Conservation (phyloP, 805 yeast species). For the Teunomyces pallodes region DNA sequence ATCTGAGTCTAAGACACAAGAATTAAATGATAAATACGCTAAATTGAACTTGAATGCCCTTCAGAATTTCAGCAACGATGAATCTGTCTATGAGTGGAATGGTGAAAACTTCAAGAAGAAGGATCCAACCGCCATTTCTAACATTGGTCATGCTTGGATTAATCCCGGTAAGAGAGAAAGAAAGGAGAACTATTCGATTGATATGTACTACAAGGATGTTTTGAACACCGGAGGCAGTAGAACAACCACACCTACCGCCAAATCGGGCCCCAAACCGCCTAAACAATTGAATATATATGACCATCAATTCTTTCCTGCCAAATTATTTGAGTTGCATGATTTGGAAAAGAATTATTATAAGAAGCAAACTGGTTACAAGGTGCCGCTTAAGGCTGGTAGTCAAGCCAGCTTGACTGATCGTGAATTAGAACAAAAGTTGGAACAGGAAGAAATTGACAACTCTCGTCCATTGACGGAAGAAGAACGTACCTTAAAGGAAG, state of each 20-base stretch:
- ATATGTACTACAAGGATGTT: conserved; percentile 80
- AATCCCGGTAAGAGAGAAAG: conserved; percentile 84
- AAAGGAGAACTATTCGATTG: conserved; percentile 82
- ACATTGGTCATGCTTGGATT: conserved; percentile 65
- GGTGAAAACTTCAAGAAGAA: conserved; percentile 79
- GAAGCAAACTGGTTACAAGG: conserved; percentile 61
- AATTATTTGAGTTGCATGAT: conserved; percentile 72
- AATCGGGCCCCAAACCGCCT: conserved; percentile 76
- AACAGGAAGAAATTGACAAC: conserved; percentile 70
- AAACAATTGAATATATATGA: conserved; percentile 79
- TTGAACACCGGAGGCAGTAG: conserved; percentile 66
- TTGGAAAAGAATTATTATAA: conserved; percentile 77
- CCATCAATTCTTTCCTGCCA: conserved; percentile 86
- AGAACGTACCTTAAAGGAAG: conserved; percentile 62
- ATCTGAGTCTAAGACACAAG: conserved; percentile 63
- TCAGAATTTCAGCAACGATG: conserved; percentile 69
- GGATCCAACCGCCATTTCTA: conserved; percentile 45
- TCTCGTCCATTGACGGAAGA: conserved; percentile 83
- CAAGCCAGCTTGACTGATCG: conserved; percentile 30
- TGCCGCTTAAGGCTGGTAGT: conserved; percentile 60
- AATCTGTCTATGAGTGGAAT: conserved; percentile 80
- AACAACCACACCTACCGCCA: conserved; percentile 24
- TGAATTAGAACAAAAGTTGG: conserved; percentile 48
- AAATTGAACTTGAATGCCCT: conserved; percentile 72
- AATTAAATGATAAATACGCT: conserved; percentile 60